Evolutionary conservation across 2,329 filamentous ascomycete genomes (phyloP), one percentile per base, ranked within the genome.

Genomic region (Remersonia thermophila): DNA sequence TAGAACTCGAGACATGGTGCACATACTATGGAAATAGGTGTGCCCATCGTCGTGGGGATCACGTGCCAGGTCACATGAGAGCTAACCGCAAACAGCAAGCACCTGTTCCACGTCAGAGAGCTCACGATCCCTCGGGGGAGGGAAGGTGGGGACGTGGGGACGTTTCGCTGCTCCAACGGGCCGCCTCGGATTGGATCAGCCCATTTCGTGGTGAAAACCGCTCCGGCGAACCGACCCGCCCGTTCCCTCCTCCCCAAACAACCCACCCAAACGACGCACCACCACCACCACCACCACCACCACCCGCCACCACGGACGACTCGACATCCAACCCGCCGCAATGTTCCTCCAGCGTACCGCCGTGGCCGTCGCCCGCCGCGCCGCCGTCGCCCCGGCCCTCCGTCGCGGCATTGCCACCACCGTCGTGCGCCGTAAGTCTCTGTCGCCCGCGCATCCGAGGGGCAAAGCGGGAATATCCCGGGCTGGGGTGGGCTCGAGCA

Each of bases 331-430:
- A 28, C 4, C 27, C 5, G 27, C 27, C 42, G 47, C 40, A 37
- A 77, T 80, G 75, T 74, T 78, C 51, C 57, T 79, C 57, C 71
- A 76, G 66, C 75, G 75, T 57, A 66, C 74, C 55, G 73, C 67
- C 57, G 54, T 73, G 48, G 62, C 68, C 50, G 71, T 65, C 55
- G 73, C 72, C 54, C 74, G 75, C 58, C 71, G 75, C 44, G 73
- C 66, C 42, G 66, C 67, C 54, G 62, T 65, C 43, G 52, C 60
- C 38, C 70, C 73, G 47, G 60, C 62, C 46, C 59, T 68, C 55
- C 66, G 67, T 52, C 73, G 75, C 58, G 67, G 62, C 60, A 75
- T 80, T 57, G 61, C 69, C 48, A 75, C 66, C 55, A 70, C 73
- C 44, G 60, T 73, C 49, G 59, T 71, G 55, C 73, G 73, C 62